phyloP scores from a whole-genome alignment of 345 rosid species.

The Lumnitzera racemosa region DNA sequence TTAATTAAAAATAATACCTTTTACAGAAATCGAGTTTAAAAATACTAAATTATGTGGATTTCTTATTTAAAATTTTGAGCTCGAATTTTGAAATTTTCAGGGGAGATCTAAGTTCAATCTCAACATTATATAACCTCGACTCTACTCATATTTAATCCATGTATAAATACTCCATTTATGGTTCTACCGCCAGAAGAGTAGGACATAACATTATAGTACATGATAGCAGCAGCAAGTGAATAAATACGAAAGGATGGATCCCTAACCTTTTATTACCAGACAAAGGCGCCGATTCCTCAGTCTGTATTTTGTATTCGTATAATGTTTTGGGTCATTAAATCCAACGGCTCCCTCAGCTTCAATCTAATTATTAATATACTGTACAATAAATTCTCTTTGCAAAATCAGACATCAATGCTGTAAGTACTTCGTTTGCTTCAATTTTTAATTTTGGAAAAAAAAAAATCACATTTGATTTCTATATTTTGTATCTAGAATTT shows the following conservation, averaged over 20 bases:
- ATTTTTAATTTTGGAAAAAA: neutral
- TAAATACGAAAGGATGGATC: neutral
- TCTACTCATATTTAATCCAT: too few species aligned
- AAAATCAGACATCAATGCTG: neutral
- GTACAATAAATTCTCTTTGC: neutral
- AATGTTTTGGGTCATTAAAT: conserved; percentile 8
- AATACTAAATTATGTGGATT: too few species aligned
- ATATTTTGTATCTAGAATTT: too few species aligned
- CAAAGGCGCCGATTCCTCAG: conserved; percentile 20
- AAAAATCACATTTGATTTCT: neutral
- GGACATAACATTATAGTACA: neutral
- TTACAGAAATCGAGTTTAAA: too few species aligned
- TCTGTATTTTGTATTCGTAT: neutral
- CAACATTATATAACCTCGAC: too few species aligned
- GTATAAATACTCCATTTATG: too few species aligned
- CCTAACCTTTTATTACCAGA: conserved; percentile 15
- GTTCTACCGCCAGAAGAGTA: too few species aligned
- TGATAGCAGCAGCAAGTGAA: conserved; percentile 1
- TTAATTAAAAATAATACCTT: too few species aligned
- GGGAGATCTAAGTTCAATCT: too few species aligned
- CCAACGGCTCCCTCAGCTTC: conserved; percentile 10
- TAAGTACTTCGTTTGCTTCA: neutral
- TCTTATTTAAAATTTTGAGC: too few species aligned
- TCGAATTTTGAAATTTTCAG: too few species aligned
- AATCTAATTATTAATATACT: neutral